Percentiles rank a stretch among this genome's conserved stretches.
phyloP scores from a whole-genome alignment of 148 eudicot species.

The Vaccinium macrocarpon region DNA sequence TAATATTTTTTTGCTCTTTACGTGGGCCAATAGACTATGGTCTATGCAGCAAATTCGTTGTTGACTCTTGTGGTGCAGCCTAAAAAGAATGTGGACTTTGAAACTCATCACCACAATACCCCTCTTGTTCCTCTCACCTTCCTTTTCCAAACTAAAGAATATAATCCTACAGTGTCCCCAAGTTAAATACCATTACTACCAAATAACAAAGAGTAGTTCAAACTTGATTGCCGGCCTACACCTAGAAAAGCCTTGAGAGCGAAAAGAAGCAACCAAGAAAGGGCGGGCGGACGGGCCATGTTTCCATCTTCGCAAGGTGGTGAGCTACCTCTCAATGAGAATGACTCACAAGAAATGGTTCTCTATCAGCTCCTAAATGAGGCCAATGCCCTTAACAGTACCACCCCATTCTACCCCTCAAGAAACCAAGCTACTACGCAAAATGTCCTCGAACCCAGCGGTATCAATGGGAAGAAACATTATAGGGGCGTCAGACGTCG shows the following conservation, averaged over 20 bases:
- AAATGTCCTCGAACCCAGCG: constrained; percentile 1
- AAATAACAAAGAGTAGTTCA: constrained; percentile 10
- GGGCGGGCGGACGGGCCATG: background rate
- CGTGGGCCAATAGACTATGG: background rate
- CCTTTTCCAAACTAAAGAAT: background rate
- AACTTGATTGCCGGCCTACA: background rate
- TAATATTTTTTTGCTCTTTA: background rate
- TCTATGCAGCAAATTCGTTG: background rate
- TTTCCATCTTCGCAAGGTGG: constrained; percentile 21
- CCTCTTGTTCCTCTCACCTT: constrained; percentile 16
- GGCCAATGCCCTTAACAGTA: constrained; percentile 23
- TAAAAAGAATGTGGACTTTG: background rate
- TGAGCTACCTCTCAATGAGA: constrained; percentile 63
- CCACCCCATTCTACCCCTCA: background rate
- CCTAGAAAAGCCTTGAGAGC: background rate
- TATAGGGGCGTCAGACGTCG: constrained; percentile 62
- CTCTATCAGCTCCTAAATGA: constrained; percentile 47
- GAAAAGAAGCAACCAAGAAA: background rate
- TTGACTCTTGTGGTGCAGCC: background rate
- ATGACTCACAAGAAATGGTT: constrained; percentile 71
- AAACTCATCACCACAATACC: background rate
- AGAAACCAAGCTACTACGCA: background rate
- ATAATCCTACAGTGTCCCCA: background rate
- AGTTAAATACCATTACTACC: background rate
- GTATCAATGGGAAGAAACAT: constrained; percentile 31